These are phyloP conservation scores for Cicer judaicum DNA, from an alignment of 306 rosid genomes.

Conservation along the genomic window DNA sequence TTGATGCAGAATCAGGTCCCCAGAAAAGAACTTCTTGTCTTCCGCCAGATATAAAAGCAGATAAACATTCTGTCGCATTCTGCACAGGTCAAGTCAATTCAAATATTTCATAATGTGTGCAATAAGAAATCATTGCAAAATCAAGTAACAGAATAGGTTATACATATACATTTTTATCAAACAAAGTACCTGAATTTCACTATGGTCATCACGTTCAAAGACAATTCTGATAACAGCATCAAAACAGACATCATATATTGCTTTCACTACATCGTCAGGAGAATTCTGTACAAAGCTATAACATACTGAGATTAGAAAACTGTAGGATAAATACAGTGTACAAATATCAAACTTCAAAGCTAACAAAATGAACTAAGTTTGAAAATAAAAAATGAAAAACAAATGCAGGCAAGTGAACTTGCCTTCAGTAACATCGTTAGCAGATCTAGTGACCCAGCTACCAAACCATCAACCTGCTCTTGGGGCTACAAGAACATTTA, in stretches of 20 bases:
- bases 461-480: conserved; percentile 87
- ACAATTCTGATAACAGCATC: conserved; percentile 62
- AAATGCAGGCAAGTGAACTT: conserved; percentile 54
- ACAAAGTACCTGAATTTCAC: conserved; percentile 88
- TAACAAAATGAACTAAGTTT: conserved; percentile 1
- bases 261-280: conserved; percentile 76
- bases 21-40: conserved; percentile 77
- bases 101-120: conserved; percentile 38
- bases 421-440: conserved; percentile 91
- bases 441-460: conserved; percentile 90
- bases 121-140: conserved; percentile 38
- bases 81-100: conserved; percentile 50
- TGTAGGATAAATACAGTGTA: conserved; percentile 28
- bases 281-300: conserved; percentile 76
- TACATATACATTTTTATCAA: conserved; percentile 8
- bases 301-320: conserved; percentile 51
- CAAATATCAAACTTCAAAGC: conserved; percentile 30
- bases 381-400: neutral
- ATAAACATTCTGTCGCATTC: conserved; percentile 96
- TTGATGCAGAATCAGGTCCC: conserved; percentile 78
- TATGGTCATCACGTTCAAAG: conserved; percentile 84
- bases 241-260: conserved; percentile 78
- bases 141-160: conserved; percentile 16
- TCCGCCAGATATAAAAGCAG: conserved; percentile 79
- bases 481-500: conserved; percentile 63